These are phyloP conservation scores for Schwanniomyces pseudopolymorphus DNA, from an alignment of 805 yeast species.

Conservation along the genomic window DNA sequence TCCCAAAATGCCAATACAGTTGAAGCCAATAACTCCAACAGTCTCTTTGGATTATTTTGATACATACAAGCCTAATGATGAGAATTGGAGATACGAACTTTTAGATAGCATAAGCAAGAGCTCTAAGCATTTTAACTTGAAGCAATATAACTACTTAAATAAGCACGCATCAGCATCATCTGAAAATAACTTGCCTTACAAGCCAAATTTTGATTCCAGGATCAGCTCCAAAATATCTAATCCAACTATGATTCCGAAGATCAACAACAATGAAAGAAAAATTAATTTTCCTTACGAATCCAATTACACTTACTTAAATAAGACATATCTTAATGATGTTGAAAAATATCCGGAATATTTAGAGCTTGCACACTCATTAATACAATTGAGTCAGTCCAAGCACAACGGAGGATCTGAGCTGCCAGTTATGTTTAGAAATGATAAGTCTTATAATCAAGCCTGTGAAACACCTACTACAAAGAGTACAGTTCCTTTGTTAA, in stretches of 20 bases:
- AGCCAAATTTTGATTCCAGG: constrained; percentile 40
- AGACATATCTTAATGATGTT: constrained; percentile 50
- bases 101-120: constrained; percentile 32
- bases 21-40: constrained; percentile 39
- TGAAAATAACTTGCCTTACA: constrained; percentile 8
- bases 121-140: constrained; percentile 23
- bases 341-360: constrained; percentile 48
- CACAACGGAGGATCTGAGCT: not conserved
- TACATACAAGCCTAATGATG: constrained; percentile 45
- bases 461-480: constrained; percentile 7
- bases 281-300: constrained; percentile 54
- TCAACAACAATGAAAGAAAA: constrained; percentile 27
- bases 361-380: constrained; percentile 44
- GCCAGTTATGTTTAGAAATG: not conserved
- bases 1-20: constrained; percentile 17
- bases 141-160: constrained; percentile 29
- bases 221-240: constrained; percentile 14
- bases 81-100: constrained; percentile 43
- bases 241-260: constrained; percentile 17
- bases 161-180: constrained; percentile 11
- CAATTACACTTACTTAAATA: constrained; percentile 49
- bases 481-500: constrained; percentile 1
- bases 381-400: constrained; percentile 26
- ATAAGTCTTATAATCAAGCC: not conserved
- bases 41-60: constrained; percentile 44